Evolutionary conservation across 1,284 basidiomycete genomes (phyloP), one percentile per base, ranked within the genome.

Genomic region (Peniophora sp.): DNA sequence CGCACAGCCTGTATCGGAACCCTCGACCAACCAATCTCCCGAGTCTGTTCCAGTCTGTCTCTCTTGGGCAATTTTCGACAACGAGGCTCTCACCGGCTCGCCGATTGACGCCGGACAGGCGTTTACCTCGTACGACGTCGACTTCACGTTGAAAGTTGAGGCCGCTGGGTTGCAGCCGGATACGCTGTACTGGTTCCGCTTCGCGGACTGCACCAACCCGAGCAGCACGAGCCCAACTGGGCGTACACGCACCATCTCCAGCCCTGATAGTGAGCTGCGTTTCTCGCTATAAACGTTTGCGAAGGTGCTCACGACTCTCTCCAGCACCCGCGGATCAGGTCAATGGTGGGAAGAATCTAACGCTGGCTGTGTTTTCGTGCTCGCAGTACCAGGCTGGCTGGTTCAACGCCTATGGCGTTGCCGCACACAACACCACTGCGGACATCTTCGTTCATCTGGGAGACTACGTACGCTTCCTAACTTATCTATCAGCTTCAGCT

Each of bases 321-420:
- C 52, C 50, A 77, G 75, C 78, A 5, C 72, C 76, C 16, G 75
- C 77, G 1, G 61, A 67, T 10, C 57, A 60, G 51, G 79, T 83
- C 50, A 82, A 81, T 58, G 71, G 74, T 19, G 75, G 77, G n/a
- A 74, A 78, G 52, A 72, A 73, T 10, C 57, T 83, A 27, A 75
- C 73, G 2, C 56, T 83, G 2, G 79, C 78, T 2, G 77, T 82
- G 2, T 83, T 81, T 62, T 81, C 78, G 5, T 83, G 79, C 59
- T 80, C 79, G 19, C 77, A 77, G 52, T 77, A 71, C 56, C 76
- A 78, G 63, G 61, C 63, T 24, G 83, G 84, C 1, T 84, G 73
- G 64, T 86, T 85, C 70, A 84, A 84, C 60, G 81, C 82, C 12
- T 87, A 85, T 60, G 77, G 78, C 9, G 70, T 77, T 46, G 79